Percentiles rank a stretch among this genome's conserved stretches.
phyloP scores from a whole-genome alignment of 23 red algal genomes.

The Gracilaria gracilis region DNA sequence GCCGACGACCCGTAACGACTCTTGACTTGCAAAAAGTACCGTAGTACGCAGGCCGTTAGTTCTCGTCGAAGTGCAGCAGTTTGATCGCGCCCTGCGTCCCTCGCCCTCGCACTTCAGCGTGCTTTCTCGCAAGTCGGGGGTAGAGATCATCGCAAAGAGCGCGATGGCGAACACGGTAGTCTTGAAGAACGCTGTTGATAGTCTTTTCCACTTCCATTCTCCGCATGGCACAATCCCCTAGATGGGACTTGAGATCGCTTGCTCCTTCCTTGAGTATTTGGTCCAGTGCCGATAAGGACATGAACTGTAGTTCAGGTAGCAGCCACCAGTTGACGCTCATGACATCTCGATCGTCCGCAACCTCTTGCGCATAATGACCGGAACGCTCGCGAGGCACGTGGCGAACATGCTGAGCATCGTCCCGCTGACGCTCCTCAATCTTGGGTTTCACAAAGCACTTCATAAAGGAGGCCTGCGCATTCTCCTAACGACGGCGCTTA shows the following conservation, averaged over 20 bases:
- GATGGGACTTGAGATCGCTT: too few species aligned
- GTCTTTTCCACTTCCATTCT: constrained; percentile 19
- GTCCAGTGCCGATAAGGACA: not conserved
- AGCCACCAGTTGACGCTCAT: constrained; percentile 64
- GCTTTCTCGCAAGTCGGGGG: constrained; percentile 26
- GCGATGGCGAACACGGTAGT: too few species aligned
- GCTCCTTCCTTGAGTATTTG: too few species aligned
- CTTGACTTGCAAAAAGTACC: not conserved
- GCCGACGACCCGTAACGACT: constrained; percentile 22
- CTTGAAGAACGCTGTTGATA: constrained; percentile 33
- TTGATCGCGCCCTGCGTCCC: constrained; percentile 33
- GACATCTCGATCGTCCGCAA: constrained; percentile 47
- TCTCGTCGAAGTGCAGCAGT: constrained; percentile 61
- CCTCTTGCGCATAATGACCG: constrained; percentile 27
- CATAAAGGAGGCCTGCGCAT: too few species aligned
- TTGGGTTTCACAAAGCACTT: too few species aligned
- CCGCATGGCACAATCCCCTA: constrained; percentile 10
- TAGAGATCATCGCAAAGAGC: constrained; percentile 44
- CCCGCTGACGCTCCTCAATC: not conserved
- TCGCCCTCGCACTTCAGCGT: constrained; percentile 25
- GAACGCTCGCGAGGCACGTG: not conserved
- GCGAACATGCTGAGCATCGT: not conserved
- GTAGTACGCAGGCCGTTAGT: too few species aligned
- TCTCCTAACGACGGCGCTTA: too few species aligned
- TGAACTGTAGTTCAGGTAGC: constrained; percentile 10